Evolutionary conservation across 805 yeast species (phyloP), one percentile per base, ranked within the genome.

Genomic region (Hanseniaspora valbyensis): DNA sequence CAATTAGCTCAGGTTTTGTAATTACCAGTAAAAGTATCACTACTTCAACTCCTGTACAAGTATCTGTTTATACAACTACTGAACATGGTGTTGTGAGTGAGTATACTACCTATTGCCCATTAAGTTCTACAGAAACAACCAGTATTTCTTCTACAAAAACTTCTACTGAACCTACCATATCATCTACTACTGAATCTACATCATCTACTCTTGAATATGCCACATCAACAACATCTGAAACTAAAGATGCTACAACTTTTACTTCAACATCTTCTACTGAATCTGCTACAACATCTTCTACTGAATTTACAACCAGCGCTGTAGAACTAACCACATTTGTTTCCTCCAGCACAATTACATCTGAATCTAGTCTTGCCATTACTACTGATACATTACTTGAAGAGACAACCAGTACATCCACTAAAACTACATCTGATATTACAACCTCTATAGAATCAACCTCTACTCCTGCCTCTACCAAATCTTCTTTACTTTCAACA

Each of bases 101-200:
- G 19, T 66, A 69, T 46, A 53, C 61, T 33, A 61, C 67, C 18
- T 57, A 60, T 57, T 59, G 61, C 38, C 61, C 62, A 26, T 33
- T 56, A 18, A 54, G 57, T 22, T 25, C 30, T 26, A 40, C 42
- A 13, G 25, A 28, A 22, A 39, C 38, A 4, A 19, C 21, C 30
- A 12, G 10, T 39, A 49, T 55, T 28, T 54, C 61, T 21, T 55
- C 54, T 19, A 49, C 49, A 39, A 61, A 57, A 4, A 54, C 53
- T 5, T 52, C 45, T 29, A 55, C 62, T 24, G 54, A 58, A 30
- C 18, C 49, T 19, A 49, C 54, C 7, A 8, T 37, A 49, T n/a
- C n/a, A n/a, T n/a, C 57, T 14, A 46, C 50, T 21, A 32, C 53
- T 24, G 45, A 41, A 10, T 42, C 46, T 6, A 55, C 44, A 33